These are phyloP conservation scores for Naganishia cerealis DNA, from an alignment of 1,284 basidiomycete species.

Conservation along the genomic window DNA sequence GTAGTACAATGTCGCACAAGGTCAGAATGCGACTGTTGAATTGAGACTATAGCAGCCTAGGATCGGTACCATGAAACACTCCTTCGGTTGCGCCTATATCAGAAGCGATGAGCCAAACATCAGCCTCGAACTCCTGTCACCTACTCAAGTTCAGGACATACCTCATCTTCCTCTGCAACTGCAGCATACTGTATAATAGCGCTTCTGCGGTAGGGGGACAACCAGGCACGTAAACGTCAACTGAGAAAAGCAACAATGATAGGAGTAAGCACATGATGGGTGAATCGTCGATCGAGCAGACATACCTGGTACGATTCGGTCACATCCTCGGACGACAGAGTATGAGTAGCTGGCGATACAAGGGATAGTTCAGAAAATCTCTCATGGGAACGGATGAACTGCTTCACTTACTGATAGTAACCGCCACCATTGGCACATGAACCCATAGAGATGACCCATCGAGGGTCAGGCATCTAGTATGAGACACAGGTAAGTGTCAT, in stretches of 20 bases:
- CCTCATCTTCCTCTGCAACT: slow-evolving; percentile 92
- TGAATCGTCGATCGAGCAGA: slow-evolving; percentile 89
- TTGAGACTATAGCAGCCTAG: slow-evolving; percentile 36
- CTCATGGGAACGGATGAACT: background rate
- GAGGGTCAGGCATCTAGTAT: slow-evolving; percentile 86
- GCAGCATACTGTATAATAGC: slow-evolving; percentile 85
- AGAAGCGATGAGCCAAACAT: background rate
- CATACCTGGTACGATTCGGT: slow-evolving; percentile 81
- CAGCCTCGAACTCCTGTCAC: background rate
- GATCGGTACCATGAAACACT: slow-evolving; percentile 78
- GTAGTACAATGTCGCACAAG: background rate
- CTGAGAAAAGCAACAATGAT: background rate
- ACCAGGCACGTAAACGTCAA: slow-evolving; percentile 39
- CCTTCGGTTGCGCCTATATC: slow-evolving; percentile 71
- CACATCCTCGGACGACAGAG: slow-evolving; percentile 98
- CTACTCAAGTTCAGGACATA: background rate
- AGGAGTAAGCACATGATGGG: slow-evolving; percentile 63
- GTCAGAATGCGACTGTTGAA: background rate
- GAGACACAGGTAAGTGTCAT: background rate
- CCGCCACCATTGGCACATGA: slow-evolving; percentile 86
- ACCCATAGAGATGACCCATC: slow-evolving; percentile 99
- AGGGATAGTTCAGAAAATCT: background rate
- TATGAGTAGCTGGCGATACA: slow-evolving; percentile 67
- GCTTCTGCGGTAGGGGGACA: slow-evolving; percentile 78
- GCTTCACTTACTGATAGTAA: slow-evolving; percentile 33